phyloP scores from a whole-genome alignment of 345 rosid species.

The Gossypium herbaceum region DNA sequence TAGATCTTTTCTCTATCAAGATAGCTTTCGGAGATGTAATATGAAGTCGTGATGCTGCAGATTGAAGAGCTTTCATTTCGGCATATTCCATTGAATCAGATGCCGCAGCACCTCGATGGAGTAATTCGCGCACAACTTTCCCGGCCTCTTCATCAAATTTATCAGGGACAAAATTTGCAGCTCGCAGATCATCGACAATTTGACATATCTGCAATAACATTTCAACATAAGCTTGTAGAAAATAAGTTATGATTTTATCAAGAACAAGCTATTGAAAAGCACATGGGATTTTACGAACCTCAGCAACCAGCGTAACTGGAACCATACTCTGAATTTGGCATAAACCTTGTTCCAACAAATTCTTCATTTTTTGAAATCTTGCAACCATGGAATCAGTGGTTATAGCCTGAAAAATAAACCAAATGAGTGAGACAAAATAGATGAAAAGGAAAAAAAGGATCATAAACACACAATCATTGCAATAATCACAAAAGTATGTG shows the following conservation, averaged over 20 bases:
- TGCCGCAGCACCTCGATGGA: conserved; percentile 35
- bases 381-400: conserved; percentile 45
- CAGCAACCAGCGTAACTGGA: conserved; percentile 50
- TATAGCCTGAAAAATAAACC: conserved; percentile 52
- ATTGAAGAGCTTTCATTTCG: conserved; percentile 45
- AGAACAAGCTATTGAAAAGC: background rate
- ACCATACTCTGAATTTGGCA: conserved; percentile 58
- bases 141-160: conserved; percentile 71
- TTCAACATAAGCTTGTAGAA: conserved; percentile 13
- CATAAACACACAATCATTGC: background rate
- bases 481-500: background rate
- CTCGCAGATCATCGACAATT: conserved; percentile 51
- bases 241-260: background rate
- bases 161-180: conserved; percentile 54
- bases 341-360: conserved; percentile 50
- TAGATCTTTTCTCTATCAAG: conserved; percentile 56
- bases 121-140: conserved; percentile 51
- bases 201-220: conserved; percentile 55
- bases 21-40: conserved; percentile 53
- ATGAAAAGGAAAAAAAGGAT: background rate
- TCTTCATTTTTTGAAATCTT: conserved; percentile 45
- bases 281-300: conserved; percentile 47
- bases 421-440: conserved; percentile 14
- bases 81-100: conserved; percentile 37
- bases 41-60: conserved; percentile 49